phyloP scores from a whole-genome alignment of 345 rosid species.

The Firmiana major region DNA sequence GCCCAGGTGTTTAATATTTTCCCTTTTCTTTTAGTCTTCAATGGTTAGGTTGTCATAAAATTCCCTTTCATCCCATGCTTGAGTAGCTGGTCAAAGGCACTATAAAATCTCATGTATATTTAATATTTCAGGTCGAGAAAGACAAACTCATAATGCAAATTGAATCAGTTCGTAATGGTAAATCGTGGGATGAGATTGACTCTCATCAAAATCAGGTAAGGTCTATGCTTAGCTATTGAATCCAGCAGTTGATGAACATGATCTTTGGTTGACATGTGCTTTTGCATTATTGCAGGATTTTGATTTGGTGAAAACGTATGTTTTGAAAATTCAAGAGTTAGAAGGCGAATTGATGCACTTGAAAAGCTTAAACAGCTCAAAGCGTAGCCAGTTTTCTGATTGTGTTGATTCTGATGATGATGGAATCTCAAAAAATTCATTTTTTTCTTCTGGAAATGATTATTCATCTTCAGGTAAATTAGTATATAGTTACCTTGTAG shows the following conservation, averaged over 20 bases:
- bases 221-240: constrained; percentile 1
- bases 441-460: constrained; percentile 54
- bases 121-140: constrained; percentile 65
- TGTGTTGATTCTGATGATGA: constrained; percentile 59
- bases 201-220: constrained; percentile 49
- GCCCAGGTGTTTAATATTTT: constrained; percentile 58
- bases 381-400: constrained; percentile 36
- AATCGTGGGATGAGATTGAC: constrained; percentile 88
- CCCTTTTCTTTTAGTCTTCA: constrained; percentile 9
- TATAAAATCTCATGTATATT: constrained; percentile 4
- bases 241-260: neutral
- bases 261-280: constrained; percentile 12
- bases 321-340: constrained; percentile 82
- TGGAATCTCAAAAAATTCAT: constrained; percentile 45
- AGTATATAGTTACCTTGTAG: neutral
- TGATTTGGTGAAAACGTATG: constrained; percentile 64
- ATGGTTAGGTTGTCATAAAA: neutral
- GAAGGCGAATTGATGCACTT: constrained; percentile 74
- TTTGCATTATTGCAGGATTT: constrained; percentile 44
- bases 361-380: constrained; percentile 45
- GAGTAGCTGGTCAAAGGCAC: neutral
- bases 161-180: constrained; percentile 76
- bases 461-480: constrained; percentile 51
- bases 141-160: constrained; percentile 75
- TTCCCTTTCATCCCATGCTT: neutral